Evolutionary conservation across 495 filamentous ascomycete species (phyloP), one percentile per base, ranked within the genome.

Genomic region (Tricharina praecox): DNA sequence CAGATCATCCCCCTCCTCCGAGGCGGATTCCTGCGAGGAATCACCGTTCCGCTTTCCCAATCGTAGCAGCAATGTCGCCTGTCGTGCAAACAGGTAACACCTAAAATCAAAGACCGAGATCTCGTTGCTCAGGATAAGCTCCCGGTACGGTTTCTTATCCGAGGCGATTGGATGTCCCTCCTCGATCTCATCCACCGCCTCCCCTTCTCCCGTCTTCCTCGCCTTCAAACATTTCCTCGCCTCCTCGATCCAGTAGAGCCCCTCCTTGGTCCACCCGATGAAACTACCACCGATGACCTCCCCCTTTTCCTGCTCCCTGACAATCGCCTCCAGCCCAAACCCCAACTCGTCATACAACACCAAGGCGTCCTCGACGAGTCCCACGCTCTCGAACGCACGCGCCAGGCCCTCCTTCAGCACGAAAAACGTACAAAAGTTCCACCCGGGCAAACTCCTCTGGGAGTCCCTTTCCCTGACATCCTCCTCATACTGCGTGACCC

Each of bases 391-490:
- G 60, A 97, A 94, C 0, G 86, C 92, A 48, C 81, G 72, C 3
- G 87, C 86, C 34, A 97, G 70, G 3, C 90, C 90, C 60, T 97
- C 90, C 56, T 97, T 97, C 13, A 96, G 69, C 18, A 97, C 82
- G 59, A 97, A 97, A 60, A 95, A 97, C 0, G 92, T 96, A 62
- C 88, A 95, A 59, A 96, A 97, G 59, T 97, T 97, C 90, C 92
- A 97, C 0, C 90, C 90, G 2, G 92, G 90, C 19, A 97, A 65
- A 34, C 70, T 74, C 34, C 88, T 76, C 66, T 95, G 87, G 3
- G 80, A 74, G 54, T 96, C 90, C 56, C 82, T 85, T 59, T 94
- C 92, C 54, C 79, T 78, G 55, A 97, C 92, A 62, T 97, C 92
- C 56, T 95, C 88, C 58, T 97, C 90, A 62, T 96, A 96, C 56